Conservation (phyloP, 2,329 filamentous ascomycete genomes). For the Colletotrichum agaves region DNA sequence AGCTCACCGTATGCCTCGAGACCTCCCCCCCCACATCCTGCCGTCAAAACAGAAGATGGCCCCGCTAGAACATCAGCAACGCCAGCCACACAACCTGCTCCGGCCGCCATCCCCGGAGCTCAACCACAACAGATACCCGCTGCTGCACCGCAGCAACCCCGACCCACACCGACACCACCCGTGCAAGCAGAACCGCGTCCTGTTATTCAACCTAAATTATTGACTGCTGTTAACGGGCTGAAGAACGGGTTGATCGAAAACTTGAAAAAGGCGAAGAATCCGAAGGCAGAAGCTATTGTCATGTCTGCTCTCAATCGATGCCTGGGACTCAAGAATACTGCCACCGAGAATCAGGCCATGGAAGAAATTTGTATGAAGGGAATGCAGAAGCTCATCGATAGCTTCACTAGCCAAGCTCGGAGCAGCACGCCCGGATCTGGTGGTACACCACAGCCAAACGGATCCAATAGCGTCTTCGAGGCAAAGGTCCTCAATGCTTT, state of each 20-base stretch:
- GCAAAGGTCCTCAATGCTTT: slow-evolving; percentile 55
- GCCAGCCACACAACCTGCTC: slow-evolving; percentile 22
- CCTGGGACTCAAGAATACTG: slow-evolving; percentile 57
- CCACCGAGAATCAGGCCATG: slow-evolving; percentile 57
- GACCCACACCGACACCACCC: slow-evolving; percentile 32
- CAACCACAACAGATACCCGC: slow-evolving; percentile 33
- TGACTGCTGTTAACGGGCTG: slow-evolving; percentile 56
- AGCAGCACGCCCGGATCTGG: slow-evolving; percentile 47
- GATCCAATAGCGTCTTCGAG: slow-evolving; percentile 42
- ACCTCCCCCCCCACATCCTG: slow-evolving; percentile 39
- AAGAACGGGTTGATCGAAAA: slow-evolving; percentile 59
- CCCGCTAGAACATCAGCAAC: slow-evolving; percentile 26
- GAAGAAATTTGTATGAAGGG: slow-evolving; percentile 59
- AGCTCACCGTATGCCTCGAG: slow-evolving; percentile 46
- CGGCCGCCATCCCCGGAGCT: slow-evolving; percentile 24
- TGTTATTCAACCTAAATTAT: slow-evolving; percentile 57
- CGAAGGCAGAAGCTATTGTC: slow-evolving; percentile 58
- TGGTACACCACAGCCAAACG: slow-evolving; percentile 40
- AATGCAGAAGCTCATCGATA: slow-evolving; percentile 54
- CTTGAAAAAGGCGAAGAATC: slow-evolving; percentile 54
- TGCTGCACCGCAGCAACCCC: slow-evolving; percentile 31
- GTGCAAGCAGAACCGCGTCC: slow-evolving; percentile 42
- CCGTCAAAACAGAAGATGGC: slow-evolving; percentile 39
- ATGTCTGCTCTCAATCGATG: slow-evolving; percentile 65
- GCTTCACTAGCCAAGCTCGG: slow-evolving; percentile 47